phyloP scores from a whole-genome alignment of 202 grass and related monocot genomes.

The Musa balbisiana region DNA sequence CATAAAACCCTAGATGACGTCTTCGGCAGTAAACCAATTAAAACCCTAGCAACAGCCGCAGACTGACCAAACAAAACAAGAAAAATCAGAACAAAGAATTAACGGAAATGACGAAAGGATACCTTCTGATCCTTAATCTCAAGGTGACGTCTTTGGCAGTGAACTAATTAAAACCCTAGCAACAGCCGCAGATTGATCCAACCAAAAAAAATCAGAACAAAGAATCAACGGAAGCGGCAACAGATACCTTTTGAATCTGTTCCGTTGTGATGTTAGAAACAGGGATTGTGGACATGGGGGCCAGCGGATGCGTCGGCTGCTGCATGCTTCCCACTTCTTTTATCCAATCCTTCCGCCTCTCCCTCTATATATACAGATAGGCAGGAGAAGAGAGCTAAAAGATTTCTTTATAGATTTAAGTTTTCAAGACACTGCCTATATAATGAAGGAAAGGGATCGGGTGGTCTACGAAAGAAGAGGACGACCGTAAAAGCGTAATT shows the following conservation, averaged over 20 bases:
- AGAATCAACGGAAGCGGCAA: background rate
- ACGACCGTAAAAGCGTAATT: too few relatives aligned
- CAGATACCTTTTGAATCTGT: conserved; percentile 83
- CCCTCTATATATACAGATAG: too few relatives aligned
- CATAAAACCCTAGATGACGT: background rate
- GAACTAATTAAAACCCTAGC: background rate
- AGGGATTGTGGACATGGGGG: conserved; percentile 1
- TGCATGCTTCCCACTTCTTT: conserved; percentile 8
- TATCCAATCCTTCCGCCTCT: background rate
- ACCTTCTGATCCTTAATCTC: conserved; percentile 38
- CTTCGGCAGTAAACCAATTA: background rate
- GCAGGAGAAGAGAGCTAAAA: too few relatives aligned
- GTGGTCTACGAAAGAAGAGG: too few relatives aligned
- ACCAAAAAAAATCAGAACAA: background rate
- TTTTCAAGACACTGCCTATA: too few relatives aligned
- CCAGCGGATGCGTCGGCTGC: conserved; percentile 8
- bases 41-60: background rate
- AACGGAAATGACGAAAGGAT: background rate
- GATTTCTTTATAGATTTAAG: too few relatives aligned
- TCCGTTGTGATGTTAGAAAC: conserved; percentile 68
- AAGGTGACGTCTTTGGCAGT: background rate
- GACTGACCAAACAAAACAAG: background rate
- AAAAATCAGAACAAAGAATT: background rate
- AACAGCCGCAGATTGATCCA: background rate
- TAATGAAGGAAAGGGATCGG: too few relatives aligned